A percentile compares a stretch with the other conserved stretches of the same genome.
phyloP scores from a whole-genome alignment of 2,329 filamentous ascomycete species.

The Aspergillus novoparasiticus region DNA sequence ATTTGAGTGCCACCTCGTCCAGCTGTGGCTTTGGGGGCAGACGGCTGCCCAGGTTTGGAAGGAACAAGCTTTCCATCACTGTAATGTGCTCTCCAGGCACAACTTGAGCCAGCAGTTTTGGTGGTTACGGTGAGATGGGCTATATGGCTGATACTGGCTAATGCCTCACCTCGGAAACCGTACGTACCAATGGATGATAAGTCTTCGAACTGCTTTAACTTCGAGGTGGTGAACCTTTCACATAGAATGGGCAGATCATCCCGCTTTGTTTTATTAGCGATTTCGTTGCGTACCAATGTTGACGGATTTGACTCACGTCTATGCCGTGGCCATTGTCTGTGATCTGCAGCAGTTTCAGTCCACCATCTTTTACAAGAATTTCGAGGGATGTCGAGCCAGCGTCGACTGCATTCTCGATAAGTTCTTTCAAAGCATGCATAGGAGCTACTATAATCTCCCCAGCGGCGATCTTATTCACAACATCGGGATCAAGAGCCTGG shows the following conservation, averaged over 20 bases:
- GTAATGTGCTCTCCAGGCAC: slow-evolving; percentile 90
- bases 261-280: slow-evolving; percentile 58
- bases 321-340: slow-evolving; percentile 97
- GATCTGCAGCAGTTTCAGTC: slow-evolving; percentile 91
- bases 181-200: slow-evolving; percentile 88
- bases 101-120: slow-evolving; percentile 81
- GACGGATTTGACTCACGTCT: slow-evolving; percentile 61
- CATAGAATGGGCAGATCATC: slow-evolving; percentile 91
- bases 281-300: neutral
- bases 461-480: slow-evolving; percentile 97
- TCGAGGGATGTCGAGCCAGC: slow-evolving; percentile 92
- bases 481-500: slow-evolving; percentile 83
- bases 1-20: slow-evolving; percentile 92
- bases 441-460: slow-evolving; percentile 98
- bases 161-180: slow-evolving; percentile 93
- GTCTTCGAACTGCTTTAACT: slow-evolving; percentile 91
- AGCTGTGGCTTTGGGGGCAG: slow-evolving; percentile 84
- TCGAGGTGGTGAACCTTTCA: slow-evolving; percentile 95
- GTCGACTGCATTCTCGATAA: slow-evolving; percentile 96
- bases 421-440: slow-evolving; percentile 91
- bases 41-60: slow-evolving; percentile 81
- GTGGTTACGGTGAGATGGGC: slow-evolving; percentile 95
- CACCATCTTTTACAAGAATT: slow-evolving; percentile 90
- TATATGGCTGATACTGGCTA: slow-evolving; percentile 98
- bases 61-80: slow-evolving; percentile 78